Conservation (phyloP, 2,329 filamentous ascomycete genomes). For the Talaromyces sp. region DNA sequence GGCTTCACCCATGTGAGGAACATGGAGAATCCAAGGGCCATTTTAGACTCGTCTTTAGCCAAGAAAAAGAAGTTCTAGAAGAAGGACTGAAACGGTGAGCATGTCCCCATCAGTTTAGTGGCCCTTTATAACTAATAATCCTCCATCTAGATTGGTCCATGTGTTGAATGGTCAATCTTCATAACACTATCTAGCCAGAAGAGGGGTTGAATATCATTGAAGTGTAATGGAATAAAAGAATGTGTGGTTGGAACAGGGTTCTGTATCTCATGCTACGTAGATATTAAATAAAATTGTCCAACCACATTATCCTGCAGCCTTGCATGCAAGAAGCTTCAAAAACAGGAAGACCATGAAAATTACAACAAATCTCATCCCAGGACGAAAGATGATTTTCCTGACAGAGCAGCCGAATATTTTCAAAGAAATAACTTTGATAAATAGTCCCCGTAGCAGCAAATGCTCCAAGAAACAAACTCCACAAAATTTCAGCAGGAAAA, state of each 20-base stretch:
- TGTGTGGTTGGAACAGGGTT: too few species aligned
- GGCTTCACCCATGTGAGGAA: constrained; percentile 46
- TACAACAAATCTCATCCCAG: not conserved
- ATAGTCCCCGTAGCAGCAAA: not conserved
- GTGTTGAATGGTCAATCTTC: not conserved
- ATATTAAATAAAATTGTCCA: not conserved
- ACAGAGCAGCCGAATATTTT: not conserved
- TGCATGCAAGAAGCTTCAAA: not conserved
- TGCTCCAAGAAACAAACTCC: not conserved
- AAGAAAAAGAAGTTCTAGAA: constrained; percentile 28
- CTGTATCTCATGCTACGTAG: too few species aligned
- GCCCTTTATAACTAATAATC: not conserved
- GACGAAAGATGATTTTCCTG: not conserved
- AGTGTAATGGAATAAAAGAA: too few species aligned
- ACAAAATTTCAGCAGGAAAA: not conserved
- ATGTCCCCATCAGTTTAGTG: not conserved
- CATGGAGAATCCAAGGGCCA: constrained; percentile 44
- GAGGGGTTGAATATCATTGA: too few species aligned
- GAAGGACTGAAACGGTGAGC: constrained; percentile 24
- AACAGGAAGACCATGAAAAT: not conserved
- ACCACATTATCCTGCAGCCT: not conserved
- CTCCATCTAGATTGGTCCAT: not conserved
- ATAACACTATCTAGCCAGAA: not conserved
- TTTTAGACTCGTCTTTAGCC: constrained; percentile 51
- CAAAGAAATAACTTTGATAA: not conserved